Base-by-base conservation (phyloP, 495 filamentous ascomycete genomes). In the Friedmanniomyces endolithicus region DNA sequence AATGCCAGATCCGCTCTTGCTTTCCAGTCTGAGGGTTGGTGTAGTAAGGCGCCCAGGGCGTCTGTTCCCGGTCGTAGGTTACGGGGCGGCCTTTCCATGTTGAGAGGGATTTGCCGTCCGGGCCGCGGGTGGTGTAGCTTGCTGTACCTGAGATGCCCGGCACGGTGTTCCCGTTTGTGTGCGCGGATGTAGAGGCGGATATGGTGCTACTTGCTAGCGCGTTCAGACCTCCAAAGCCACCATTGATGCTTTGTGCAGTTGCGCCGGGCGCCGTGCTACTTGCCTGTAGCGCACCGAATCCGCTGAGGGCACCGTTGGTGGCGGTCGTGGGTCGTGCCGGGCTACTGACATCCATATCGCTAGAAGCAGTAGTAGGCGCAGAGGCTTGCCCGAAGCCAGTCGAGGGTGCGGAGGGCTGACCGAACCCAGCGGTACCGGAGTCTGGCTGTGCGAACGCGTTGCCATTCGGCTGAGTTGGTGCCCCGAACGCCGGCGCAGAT, bases 1-100 rank as follows among this genome's bases (percentile, higher is more conserved):
- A 82, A 60, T 84, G 86, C 70, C 83, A 82, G 22, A 90, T 78
- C 33, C 74, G 76, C 25, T 77, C 71, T 54, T 68, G 74, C 4
- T 70, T 71, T 39, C 73, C 70, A 53, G 78, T 75, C 40, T 72
- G 67, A 2, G 68, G 69, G 55, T 75, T 72, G 14, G 72, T 65
- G 63, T 76, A 79, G 59, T 71, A 79, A 0, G 76, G 76, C 12
- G 62, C 49, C 8, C 20, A 23, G 12, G 57, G 35, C 8, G 19
- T 48, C 19, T 48, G 12, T 8, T 43, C 27, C 23, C 12, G 64
- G 44, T 72, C 67, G 59, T 81, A 80, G 24, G 68, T 66, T 0
- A 83, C 78, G 0, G 72, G 72, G 27, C 70, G 72, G n/a, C 76
- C 75, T 60, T 80, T 80, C 76, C 77, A 82, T 31, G 61, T 68